phyloP scores from a whole-genome alignment of 495 filamentous ascomycete species.

The Penicillium bovifimosum region DNA sequence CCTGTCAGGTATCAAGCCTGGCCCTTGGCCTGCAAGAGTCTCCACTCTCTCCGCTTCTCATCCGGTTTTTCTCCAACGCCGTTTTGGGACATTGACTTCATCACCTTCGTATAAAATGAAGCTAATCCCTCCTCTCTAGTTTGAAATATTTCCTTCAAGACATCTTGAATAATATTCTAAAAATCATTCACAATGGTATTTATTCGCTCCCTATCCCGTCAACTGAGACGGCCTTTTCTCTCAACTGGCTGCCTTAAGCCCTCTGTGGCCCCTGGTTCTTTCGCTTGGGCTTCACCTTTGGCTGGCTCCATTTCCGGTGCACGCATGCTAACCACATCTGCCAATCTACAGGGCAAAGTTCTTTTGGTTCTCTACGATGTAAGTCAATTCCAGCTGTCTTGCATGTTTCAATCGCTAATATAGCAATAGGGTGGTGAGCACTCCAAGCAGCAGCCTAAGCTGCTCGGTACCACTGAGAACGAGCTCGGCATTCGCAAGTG shows the following conservation, averaged over 20 bases:
- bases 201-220: conserved; percentile 53
- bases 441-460: conserved; percentile 69
- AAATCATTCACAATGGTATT: conserved; percentile 62
- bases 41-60: conserved; percentile 13
- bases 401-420: conserved; percentile 10
- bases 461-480: conserved; percentile 95
- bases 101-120: not conserved
- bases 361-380: conserved; percentile 73
- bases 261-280: conserved; percentile 13
- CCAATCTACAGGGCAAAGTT: conserved; percentile 62
- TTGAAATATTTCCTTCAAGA: not conserved
- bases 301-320: conserved; percentile 34
- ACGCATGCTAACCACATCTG: conserved; percentile 53
- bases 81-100: conserved; percentile 15
- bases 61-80: conserved; percentile 17
- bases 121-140: conserved; percentile 14
- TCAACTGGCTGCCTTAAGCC: conserved; percentile 26
- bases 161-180: conserved; percentile 10
- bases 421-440: conserved; percentile 56
- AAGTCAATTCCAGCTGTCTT: conserved; percentile 30
- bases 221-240: conserved; percentile 52
- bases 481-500: conserved; percentile 94
- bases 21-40: conserved; percentile 6
- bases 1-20: not conserved
- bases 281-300: conserved; percentile 27